phyloP scores from a whole-genome alignment of 2,329 filamentous ascomycete species.

The Fusarium xyrophilum region DNA sequence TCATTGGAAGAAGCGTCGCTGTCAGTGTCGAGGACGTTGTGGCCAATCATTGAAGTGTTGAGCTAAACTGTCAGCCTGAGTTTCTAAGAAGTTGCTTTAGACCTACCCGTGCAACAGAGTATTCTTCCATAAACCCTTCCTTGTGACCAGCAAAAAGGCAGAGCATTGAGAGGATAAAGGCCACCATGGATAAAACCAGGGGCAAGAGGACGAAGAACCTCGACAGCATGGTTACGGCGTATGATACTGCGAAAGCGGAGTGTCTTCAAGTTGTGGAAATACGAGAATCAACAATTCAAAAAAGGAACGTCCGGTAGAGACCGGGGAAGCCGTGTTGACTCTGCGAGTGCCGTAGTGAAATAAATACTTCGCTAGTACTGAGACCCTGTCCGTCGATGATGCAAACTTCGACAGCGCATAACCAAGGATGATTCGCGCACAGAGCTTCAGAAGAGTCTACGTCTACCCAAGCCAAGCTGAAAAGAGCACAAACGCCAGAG shows the following conservation, averaged over 20 bases:
- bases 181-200: constrained; percentile 48
- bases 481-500: constrained; percentile 13
- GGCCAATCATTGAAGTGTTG: constrained; percentile 50
- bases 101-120: constrained; percentile 50
- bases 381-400: constrained; percentile 20
- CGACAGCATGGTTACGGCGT: constrained; percentile 32
- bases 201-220: constrained; percentile 47
- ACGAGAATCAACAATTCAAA: constrained; percentile 9
- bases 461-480: constrained; percentile 1
- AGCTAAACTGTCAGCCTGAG: constrained; percentile 39
- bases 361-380: constrained; percentile 23
- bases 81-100: no score
- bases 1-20: constrained; percentile 37
- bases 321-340: background rate
- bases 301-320: constrained; percentile 15
- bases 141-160: constrained; percentile 51
- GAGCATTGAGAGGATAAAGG: constrained; percentile 50
- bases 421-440: constrained; percentile 20
- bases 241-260: background rate
- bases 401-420: constrained; percentile 18
- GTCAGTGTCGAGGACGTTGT: constrained; percentile 42
- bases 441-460: background rate
- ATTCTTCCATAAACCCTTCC: constrained; percentile 53
- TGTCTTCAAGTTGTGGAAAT: background rate
- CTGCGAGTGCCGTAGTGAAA: constrained; percentile 14